Evolutionary conservation across 2,329 filamentous ascomycete genomes (phyloP).

Genomic region (Trichoderma koningii): DNA sequence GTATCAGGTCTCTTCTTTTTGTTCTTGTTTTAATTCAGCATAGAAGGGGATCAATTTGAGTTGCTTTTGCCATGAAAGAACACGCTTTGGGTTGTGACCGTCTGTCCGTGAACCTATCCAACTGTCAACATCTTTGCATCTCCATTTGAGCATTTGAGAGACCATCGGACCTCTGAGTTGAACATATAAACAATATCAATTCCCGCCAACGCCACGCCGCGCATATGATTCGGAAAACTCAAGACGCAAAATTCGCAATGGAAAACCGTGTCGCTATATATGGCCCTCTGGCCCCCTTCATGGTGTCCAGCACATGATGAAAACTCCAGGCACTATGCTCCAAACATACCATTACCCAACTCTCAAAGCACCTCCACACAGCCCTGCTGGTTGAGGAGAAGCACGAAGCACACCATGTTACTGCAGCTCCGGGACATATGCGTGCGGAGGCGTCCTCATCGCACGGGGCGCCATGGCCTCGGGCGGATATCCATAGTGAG

Average conservation of each 20-base stretch:
- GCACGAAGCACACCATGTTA: background rate
- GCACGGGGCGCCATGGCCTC: background rate
- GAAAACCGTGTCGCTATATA: conserved; percentile 7
- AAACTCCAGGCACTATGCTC: background rate
- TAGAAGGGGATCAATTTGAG: conserved; percentile 20
- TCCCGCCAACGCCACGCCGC: conserved; percentile 21
- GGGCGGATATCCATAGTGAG: conserved; percentile 9
- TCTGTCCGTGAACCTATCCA: background rate
- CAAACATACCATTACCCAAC: background rate
- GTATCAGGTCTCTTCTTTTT: background rate
- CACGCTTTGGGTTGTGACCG: background rate
- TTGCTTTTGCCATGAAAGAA: conserved; percentile 12
- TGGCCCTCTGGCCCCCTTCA: background rate
- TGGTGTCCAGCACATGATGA: conserved; percentile 18
- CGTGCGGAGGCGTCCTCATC: conserved; percentile 9
- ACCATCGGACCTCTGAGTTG: background rate
- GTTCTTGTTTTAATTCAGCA: conserved; percentile 19
- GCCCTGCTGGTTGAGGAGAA: background rate
- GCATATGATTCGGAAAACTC: background rate
- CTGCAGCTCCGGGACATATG: conserved; percentile 10
- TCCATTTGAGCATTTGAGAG: background rate
- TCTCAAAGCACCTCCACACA: background rate
- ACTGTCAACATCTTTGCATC: too few species aligned
- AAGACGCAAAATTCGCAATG: background rate
- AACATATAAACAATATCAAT: background rate